These are phyloP conservation scores for Podospora didyma DNA, from an alignment of 495 filamentous ascomycete species.

Conservation along the genomic window DNA sequence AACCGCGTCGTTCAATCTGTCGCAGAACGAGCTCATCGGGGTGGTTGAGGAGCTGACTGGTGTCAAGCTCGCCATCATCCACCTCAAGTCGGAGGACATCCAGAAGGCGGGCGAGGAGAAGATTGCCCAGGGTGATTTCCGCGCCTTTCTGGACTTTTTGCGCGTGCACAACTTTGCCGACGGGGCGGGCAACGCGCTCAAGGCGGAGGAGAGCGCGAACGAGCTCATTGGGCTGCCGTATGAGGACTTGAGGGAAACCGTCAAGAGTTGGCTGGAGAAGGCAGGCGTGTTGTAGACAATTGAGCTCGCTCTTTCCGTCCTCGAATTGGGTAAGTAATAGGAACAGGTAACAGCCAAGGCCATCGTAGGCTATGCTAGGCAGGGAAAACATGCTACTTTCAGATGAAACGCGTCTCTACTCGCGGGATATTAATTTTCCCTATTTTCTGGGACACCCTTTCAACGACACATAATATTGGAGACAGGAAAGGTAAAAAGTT, in stretches of 20 bases:
- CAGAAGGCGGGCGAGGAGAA: conserved; percentile 42
- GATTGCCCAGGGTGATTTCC: conserved; percentile 36
- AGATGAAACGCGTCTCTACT: too few relatives aligned
- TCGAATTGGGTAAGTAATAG: too few relatives aligned
- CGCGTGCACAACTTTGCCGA: conserved; percentile 35
- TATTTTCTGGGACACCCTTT: too few relatives aligned
- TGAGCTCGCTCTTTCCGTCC: not conserved
- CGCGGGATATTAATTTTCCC: too few relatives aligned
- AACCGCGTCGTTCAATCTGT: conserved; percentile 46
- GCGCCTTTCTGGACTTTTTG: conserved; percentile 41
- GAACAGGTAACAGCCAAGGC: too few relatives aligned
- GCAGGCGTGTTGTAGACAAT: not conserved
- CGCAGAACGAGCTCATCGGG: conserved; percentile 51
- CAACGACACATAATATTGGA: too few relatives aligned
- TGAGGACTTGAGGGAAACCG: conserved; percentile 20
- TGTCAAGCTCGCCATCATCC: conserved; percentile 34
- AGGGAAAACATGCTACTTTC: too few relatives aligned
- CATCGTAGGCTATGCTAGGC: too few relatives aligned
- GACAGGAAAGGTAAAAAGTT: too few relatives aligned
- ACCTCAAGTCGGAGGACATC: conserved; percentile 37
- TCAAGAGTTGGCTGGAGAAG: conserved; percentile 16
- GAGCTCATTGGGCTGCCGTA: conserved; percentile 15
- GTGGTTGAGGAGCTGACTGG: conserved; percentile 48
- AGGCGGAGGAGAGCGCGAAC: conserved; percentile 26
- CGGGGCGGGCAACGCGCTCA: conserved; percentile 41